Conservation (phyloP, 164 flowering plant genomes). For the Sedum album region DNA sequence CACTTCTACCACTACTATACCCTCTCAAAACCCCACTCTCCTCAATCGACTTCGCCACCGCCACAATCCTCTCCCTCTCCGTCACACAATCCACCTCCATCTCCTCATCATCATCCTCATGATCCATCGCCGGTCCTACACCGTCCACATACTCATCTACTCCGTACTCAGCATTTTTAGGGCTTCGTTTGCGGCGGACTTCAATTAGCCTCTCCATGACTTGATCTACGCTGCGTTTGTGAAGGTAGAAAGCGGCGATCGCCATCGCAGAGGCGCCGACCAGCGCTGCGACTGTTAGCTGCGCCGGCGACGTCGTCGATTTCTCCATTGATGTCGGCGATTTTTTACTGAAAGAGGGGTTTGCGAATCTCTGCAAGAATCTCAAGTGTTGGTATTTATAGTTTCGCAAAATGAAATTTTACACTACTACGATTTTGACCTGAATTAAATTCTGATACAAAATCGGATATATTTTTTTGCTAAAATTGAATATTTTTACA, state of each 20-base stretch:
- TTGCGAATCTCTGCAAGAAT: background rate
- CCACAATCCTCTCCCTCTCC: slow-evolving; percentile 5
- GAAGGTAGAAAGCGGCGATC: slow-evolving; percentile 2
- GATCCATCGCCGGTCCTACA: background rate
- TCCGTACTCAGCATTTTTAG: background rate
- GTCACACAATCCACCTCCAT: background rate
- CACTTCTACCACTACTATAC: slow-evolving; percentile 5
- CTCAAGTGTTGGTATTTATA: background rate
- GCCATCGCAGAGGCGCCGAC: slow-evolving; percentile 4
- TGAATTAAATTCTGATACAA: too few relatives aligned
- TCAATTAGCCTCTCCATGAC: slow-evolving; percentile 1
- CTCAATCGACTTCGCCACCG: slow-evolving; percentile 19
- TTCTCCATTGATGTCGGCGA: slow-evolving; percentile 2
- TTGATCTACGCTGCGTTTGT: slow-evolving; percentile 6
- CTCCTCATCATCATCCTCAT: background rate
- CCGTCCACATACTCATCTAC: background rate
- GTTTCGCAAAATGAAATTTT: background rate
- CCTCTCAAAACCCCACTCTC: slow-evolving; percentile 9
- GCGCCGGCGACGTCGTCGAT: background rate
- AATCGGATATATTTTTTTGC: too few relatives aligned
- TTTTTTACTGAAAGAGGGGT: background rate
- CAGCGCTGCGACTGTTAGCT: background rate
- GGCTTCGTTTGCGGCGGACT: slow-evolving; percentile 4
- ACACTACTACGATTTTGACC: too few relatives aligned
- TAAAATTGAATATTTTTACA: too few relatives aligned